These are phyloP conservation scores for Trichoderma afroharzianum DNA, from an alignment of 2,329 filamentous ascomycete genomes.

Conservation along the genomic window DNA sequence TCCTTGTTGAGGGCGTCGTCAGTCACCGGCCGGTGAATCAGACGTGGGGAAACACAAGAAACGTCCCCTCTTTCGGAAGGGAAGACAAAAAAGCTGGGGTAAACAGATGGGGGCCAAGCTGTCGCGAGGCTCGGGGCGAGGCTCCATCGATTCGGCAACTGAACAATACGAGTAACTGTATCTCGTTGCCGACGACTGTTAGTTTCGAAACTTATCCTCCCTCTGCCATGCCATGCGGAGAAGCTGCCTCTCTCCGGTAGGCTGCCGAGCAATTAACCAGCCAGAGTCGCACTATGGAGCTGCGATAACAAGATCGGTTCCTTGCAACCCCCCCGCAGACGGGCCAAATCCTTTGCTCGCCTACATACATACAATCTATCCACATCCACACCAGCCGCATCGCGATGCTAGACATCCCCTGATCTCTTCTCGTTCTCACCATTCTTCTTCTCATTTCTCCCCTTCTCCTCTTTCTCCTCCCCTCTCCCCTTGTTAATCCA, in stretches of 20 bases:
- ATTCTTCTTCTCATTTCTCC: not conserved
- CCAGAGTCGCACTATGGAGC: conserved; percentile 8
- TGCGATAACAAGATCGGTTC: conserved; percentile 12
- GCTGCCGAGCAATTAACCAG: not conserved
- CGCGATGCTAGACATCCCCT: not conserved
- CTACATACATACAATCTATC: conserved; percentile 5
- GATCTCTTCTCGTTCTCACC: not conserved
- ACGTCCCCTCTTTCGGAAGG: not conserved
- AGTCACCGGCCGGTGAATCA: not conserved
- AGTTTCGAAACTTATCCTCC: not conserved
- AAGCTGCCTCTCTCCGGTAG: not conserved
- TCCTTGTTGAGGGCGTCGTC: not conserved
- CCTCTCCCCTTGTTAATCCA: not conserved
- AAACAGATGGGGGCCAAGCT: not conserved
- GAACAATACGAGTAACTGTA: not conserved
- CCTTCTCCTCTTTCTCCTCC: not conserved
- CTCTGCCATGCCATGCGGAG: not conserved
- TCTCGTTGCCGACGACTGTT: not conserved
- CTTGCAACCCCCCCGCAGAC: conserved; percentile 10
- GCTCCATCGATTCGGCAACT: not conserved
- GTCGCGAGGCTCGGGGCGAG: not conserved
- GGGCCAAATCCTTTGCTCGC: not conserved
- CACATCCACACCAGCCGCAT: not conserved
- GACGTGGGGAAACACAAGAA: conserved; percentile 2
- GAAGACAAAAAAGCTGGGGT: conserved; percentile 12